Percentiles rank a stretch among this genome's conserved stretches.
These are phyloP conservation scores for Ascochyta viciae-villosae DNA, from an alignment of 2,329 filamentous ascomycete species.

Conservation along the genomic window DNA sequence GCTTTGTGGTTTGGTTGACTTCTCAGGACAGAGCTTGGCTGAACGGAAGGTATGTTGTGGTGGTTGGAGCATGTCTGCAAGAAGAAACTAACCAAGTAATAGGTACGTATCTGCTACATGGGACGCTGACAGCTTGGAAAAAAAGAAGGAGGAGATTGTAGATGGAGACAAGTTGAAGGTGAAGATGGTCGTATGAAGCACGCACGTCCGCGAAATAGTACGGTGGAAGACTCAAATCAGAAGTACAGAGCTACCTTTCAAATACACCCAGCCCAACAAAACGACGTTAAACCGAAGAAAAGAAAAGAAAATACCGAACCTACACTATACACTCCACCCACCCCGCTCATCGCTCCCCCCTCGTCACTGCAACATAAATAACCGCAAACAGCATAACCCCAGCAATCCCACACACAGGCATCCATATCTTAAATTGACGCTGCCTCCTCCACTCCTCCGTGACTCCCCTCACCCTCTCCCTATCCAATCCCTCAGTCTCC, in stretches of 20 bases:
- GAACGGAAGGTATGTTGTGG: slow-evolving; percentile 22
- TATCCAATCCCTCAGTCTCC: too few relatives aligned
- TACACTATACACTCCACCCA: neutral
- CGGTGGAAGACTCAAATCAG: too few relatives aligned
- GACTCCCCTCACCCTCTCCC: too few relatives aligned
- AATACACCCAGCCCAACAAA: too few relatives aligned
- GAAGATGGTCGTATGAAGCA: slow-evolving; percentile 19
- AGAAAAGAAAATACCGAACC: too few relatives aligned
- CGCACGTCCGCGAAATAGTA: too few relatives aligned
- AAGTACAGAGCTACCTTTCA: too few relatives aligned
- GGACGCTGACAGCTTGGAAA: slow-evolving; percentile 34
- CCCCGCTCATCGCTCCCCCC: neutral
- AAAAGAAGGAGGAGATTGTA: slow-evolving; percentile 32
- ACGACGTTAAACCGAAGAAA: too few relatives aligned
- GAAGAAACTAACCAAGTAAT: neutral
- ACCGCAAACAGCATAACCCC: neutral
- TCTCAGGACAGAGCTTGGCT: slow-evolving; percentile 28
- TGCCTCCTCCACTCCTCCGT: neutral
- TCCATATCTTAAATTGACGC: neutral
- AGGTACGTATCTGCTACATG: slow-evolving; percentile 31
- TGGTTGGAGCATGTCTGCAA: neutral
- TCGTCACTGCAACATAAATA: neutral
- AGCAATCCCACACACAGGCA: neutral
- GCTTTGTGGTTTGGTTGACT: slow-evolving; percentile 32
- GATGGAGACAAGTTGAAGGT: slow-evolving; percentile 32